Conservation (phyloP, 768 basidiomycete genomes). For the Coprinopsis sp. region DNA sequence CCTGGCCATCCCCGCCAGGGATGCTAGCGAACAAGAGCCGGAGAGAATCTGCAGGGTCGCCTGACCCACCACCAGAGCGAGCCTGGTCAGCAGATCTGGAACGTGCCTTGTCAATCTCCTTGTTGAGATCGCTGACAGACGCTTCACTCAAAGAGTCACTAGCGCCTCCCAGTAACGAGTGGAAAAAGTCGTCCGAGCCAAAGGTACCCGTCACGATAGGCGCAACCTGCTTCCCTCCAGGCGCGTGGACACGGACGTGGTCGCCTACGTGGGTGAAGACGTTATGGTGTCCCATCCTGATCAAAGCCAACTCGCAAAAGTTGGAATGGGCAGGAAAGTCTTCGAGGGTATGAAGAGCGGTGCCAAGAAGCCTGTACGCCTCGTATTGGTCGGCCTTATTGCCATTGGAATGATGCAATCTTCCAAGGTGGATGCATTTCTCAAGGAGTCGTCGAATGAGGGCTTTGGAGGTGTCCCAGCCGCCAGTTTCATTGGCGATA, state of each 20-base stretch:
- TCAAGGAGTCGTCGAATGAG: constrained; percentile 71
- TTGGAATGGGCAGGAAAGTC: constrained; percentile 90
- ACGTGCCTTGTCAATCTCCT: constrained; percentile 69
- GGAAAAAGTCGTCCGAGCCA: constrained; percentile 73
- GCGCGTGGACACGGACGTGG: constrained; percentile 67
- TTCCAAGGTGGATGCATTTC: constrained; percentile 74
- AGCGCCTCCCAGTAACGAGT: constrained; percentile 69
- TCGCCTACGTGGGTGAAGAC: constrained; percentile 90
- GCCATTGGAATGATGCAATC: constrained; percentile 53
- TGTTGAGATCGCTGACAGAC: constrained; percentile 83
- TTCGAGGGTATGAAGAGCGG: constrained; percentile 70
- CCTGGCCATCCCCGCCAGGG: constrained; percentile 55
- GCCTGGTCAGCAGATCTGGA: constrained; percentile 34
- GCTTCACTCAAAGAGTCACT: constrained; percentile 32
- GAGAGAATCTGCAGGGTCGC: constrained; percentile 43
- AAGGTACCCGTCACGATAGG: constrained; percentile 84
- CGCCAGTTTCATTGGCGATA: constrained; percentile 77
- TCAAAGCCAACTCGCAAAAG: constrained; percentile 81
- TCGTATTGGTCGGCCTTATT: constrained; percentile 71
- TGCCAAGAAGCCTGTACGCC: constrained; percentile 76
- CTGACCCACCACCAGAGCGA: constrained; percentile 27
- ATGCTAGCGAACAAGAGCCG: constrained; percentile 57
- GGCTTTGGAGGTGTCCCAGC: constrained; percentile 87
- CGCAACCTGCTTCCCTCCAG: constrained; percentile 69
- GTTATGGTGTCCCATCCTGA: constrained; percentile 64